These are phyloP conservation scores for Suillus occidentalis DNA, from an alignment of 768 basidiomycete species.

Conservation along the genomic window DNA sequence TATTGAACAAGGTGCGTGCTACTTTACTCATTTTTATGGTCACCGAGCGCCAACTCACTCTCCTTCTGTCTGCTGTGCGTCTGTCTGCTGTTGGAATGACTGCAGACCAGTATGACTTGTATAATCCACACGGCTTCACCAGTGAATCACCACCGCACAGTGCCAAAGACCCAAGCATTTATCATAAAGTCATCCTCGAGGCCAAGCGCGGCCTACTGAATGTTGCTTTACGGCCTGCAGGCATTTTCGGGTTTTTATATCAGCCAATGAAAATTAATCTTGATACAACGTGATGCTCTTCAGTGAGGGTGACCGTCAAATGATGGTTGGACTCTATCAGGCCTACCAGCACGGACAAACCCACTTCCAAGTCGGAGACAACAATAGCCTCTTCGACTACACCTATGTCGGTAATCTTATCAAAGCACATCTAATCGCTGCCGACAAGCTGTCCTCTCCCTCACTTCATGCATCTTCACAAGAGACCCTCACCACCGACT, in stretches of 20 bases:
- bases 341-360: conserved; percentile 85
- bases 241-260: conserved; percentile 81
- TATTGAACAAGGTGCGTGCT: conserved; percentile 65
- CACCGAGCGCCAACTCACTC: neutral
- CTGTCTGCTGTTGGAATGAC: neutral
- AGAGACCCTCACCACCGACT: conserved; percentile 7
- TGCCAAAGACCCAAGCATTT: conserved; percentile 65
- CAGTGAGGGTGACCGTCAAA: conserved; percentile 91
- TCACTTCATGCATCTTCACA: conserved; percentile 43
- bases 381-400: conserved; percentile 93
- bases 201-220: conserved; percentile 84
- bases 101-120: conserved; percentile 77
- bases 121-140: conserved; percentile 97
- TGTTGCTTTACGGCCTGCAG: conserved; percentile 87
- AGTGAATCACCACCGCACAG: conserved; percentile 74
- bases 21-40: neutral
- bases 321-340: conserved; percentile 73
- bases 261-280: neutral
- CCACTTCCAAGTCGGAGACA: conserved; percentile 91
- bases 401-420: conserved; percentile 97
- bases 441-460: conserved; percentile 73
- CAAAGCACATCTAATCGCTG: conserved; percentile 89
- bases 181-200: conserved; percentile 84
- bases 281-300: neutral
- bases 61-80: neutral